Base-by-base conservation (phyloP, 2,329 filamentous ascomycete genomes). In the Fusarium sp. region DNA sequence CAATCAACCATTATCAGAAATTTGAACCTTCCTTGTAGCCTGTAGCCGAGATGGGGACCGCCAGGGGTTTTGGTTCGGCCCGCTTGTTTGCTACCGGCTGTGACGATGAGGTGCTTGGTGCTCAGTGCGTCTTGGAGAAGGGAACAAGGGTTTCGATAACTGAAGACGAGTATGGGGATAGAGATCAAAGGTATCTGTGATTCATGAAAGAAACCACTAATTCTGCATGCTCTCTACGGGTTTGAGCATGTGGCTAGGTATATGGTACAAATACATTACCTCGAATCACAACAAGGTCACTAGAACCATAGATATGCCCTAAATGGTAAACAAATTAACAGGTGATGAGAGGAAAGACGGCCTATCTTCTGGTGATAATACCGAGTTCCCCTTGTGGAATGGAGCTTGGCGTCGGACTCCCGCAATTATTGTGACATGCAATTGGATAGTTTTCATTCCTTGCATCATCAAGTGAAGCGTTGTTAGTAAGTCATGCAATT, bases 341-440 rank as follows among this genome's bases (percentile, higher is more conserved):
- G 11, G 14, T 3, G 35, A n/a, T 35, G 12, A n/a, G 5, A 18
- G 15, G 17, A 12, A 60, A 33, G 18, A 33, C 17, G 15, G 9
- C 20, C 15, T n/a, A 12, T 17, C 30, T 57, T 63, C 38, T 68
- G 57, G 57, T 12, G 20, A 48, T 35, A 38, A 64, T 42, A 37
- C 18, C 23, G 44, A n/a, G 12, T 26, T 38, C 32, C 18, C 61
- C 45, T 40, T 46, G 40, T 60, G 40, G 55, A 59, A 69, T 71
- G 59, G 59, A 35, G 44, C 67, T 73, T 70, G 68, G 61, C 49
- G 44, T 60, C 41, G 53, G 62, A 61, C 70, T 73, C 70, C 70
- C 62, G 60, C 46, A 69, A 49, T 35, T 46, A 45, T 56, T 45
- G 20, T 54, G 41, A 40, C 37, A 46, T 66, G 35, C 45, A 66